A percentile compares a stretch with the other conserved stretches of the same genome.
Evolutionary conservation across 768 basidiomycete genomes (phyloP).

Genomic region (Kwoniella bestiolae): DNA sequence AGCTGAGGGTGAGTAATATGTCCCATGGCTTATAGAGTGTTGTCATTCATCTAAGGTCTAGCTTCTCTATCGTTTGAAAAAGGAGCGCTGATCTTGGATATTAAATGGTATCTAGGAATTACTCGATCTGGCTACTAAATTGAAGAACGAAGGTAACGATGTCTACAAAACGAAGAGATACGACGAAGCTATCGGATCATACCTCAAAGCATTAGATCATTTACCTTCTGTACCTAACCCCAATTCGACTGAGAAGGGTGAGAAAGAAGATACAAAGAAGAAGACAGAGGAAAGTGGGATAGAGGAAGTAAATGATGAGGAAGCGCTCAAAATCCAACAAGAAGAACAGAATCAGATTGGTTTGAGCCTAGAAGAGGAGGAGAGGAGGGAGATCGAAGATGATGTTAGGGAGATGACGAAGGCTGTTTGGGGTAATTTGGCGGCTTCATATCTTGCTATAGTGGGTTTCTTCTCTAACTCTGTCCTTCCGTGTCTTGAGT

Average conservation of each 20-base stretch:
- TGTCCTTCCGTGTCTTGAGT: not conserved
- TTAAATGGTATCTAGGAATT: conserved; percentile 57
- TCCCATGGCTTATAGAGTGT: no score
- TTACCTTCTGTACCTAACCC: conserved; percentile 61
- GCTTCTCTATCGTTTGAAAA: no score
- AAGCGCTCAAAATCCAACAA: conserved; percentile 42
- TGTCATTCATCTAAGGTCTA: no score
- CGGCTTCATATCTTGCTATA: conserved; percentile 78
- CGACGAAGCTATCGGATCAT: conserved; percentile 72
- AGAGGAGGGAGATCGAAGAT: conserved; percentile 58
- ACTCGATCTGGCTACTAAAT: conserved; percentile 64
- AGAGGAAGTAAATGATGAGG: conserved; percentile 53
- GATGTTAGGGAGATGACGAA: conserved; percentile 69
- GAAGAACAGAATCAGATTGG: conserved; percentile 18
- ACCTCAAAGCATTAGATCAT: conserved; percentile 69
- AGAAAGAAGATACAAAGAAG: not conserved
- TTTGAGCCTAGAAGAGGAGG: conserved; percentile 19
- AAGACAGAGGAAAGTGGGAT: conserved; percentile 36
- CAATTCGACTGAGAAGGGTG: conserved; percentile 19
- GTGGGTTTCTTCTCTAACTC: conserved; percentile 60
- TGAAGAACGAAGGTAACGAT: conserved; percentile 77
- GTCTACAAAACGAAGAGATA: conserved; percentile 68
- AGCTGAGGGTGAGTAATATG: conserved; percentile 20
- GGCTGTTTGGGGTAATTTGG: conserved; percentile 83
- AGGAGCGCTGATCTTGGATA: no score